phyloP scores from a whole-genome alignment of 768 basidiomycete species.

The Macrocybe gigantea region DNA sequence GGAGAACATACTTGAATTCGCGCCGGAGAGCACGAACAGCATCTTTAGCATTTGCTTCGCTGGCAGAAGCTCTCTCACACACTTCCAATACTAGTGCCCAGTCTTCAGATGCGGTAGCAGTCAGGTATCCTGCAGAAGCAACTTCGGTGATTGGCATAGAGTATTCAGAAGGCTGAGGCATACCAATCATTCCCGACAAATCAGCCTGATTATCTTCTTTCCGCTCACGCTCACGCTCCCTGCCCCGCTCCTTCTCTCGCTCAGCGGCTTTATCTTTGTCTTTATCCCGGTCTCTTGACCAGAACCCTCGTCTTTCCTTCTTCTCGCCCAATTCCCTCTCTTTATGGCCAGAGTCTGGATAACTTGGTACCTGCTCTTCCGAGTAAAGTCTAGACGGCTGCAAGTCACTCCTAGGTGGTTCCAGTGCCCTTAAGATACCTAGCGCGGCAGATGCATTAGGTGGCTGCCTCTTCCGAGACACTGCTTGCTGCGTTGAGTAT shows the following conservation, averaged over 20 bases:
- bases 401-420: slow-evolving; percentile 35
- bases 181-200: slow-evolving; percentile 70
- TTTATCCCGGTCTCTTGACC: slow-evolving; percentile 36
- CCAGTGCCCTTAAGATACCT: slow-evolving; percentile 56
- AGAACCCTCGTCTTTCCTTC: slow-evolving; percentile 51
- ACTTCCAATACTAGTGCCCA: slow-evolving; percentile 81
- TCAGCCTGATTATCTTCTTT: slow-evolving; percentile 42
- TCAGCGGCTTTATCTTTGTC: slow-evolving; percentile 34
- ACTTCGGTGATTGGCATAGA: neutral
- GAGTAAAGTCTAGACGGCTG: slow-evolving; percentile 21
- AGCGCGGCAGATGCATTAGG: slow-evolving; percentile 32
- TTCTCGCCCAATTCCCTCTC: slow-evolving; percentile 27
- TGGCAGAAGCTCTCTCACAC: slow-evolving; percentile 75
- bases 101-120: slow-evolving; percentile 76
- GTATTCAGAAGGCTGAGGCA: slow-evolving; percentile 3
- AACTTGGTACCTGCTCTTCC: slow-evolving; percentile 22
- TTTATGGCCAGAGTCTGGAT: slow-evolving; percentile 26
- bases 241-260: slow-evolving; percentile 27
- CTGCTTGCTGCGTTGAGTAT: slow-evolving; percentile 10
- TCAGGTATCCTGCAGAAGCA: slow-evolving; percentile 53
- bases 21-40: slow-evolving; percentile 75
- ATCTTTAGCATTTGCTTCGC: slow-evolving; percentile 73
- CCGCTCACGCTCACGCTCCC: slow-evolving; percentile 19
- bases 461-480: slow-evolving; percentile 15
- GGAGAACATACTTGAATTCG: slow-evolving; percentile 69